Evolutionary conservation across 352 stramenopile species (phyloP).

Genomic region (Globisporangium lucens): DNA sequence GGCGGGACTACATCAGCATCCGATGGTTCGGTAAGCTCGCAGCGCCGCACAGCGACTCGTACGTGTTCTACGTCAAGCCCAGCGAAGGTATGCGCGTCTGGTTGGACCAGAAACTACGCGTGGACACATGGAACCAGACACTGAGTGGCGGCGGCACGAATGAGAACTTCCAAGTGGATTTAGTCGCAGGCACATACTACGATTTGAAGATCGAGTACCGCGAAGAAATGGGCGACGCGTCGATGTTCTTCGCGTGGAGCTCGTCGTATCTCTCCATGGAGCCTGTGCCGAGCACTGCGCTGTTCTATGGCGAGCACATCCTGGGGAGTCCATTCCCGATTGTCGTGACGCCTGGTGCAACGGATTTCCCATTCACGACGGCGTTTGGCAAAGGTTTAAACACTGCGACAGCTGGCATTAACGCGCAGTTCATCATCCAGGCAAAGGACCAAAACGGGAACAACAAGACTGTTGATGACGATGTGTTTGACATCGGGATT

Average conservation of each 20-base stretch:
- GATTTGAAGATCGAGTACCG: conserved; percentile 95
- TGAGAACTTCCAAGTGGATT: conserved; percentile 62
- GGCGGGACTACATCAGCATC: conserved; percentile 94
- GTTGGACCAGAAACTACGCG: conserved; percentile 89
- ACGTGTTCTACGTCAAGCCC: conserved; percentile 91
- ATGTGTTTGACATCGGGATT: conserved; percentile 73
- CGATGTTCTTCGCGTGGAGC: conserved; percentile 89
- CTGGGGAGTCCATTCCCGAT: conserved; percentile 91
- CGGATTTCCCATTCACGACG: conserved; percentile 94
- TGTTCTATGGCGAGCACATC: conserved; percentile 92
- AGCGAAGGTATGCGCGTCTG: conserved; percentile 93
- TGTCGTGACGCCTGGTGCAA: conserved; percentile 87
- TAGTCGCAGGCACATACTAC: conserved; percentile 82
- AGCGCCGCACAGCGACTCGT: conserved; percentile 75
- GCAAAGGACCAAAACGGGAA: conserved; percentile 92
- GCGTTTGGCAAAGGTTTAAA: conserved; percentile 82
- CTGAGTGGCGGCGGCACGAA: conserved; percentile 37
- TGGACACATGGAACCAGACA: conserved; percentile 88
- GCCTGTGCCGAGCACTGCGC: conserved; percentile 67
- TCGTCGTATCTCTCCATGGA: conserved; percentile 88
- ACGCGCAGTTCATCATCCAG: conserved; percentile 91
- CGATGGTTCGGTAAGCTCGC: conserved; percentile 94
- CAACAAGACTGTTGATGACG: conserved; percentile 82
- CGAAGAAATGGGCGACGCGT: conserved; percentile 89
- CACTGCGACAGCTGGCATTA: conserved; percentile 77